phyloP scores from a whole-genome alignment of 441 rosid species.

The Jatropha podagrica region DNA sequence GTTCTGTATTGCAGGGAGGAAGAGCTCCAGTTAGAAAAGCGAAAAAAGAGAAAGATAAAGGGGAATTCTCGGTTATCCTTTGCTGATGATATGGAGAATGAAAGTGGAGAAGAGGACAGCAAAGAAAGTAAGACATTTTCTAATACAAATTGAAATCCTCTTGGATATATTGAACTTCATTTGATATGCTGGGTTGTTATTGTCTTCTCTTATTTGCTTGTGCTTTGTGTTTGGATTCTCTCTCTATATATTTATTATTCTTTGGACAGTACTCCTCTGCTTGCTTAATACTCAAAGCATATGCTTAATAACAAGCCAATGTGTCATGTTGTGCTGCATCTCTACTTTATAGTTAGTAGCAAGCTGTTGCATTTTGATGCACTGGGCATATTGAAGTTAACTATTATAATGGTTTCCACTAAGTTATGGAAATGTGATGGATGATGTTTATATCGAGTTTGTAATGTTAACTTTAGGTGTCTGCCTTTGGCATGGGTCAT shows the following conservation, averaged over 20 bases:
- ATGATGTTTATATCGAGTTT: neutral
- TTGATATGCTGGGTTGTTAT: neutral
- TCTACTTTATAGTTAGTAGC: neutral
- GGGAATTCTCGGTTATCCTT: conserved; percentile 79
- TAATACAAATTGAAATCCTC: neutral
- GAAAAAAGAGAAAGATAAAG: conserved; percentile 81
- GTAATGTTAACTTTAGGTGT: neutral
- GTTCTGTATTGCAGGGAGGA: conserved; percentile 61
- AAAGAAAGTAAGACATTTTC: conserved; percentile 46
- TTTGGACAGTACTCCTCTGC: neutral
- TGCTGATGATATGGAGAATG: conserved; percentile 78
- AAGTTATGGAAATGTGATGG: neutral
- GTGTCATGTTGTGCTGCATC: neutral
- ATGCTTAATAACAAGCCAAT: neutral
- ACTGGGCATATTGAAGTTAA: neutral
- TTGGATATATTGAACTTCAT: neutral
- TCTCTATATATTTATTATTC: too few species aligned
- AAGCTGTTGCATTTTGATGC: neutral
- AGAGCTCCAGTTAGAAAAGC: conserved; percentile 79
- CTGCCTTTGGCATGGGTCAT: neutral
- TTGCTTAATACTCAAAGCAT: neutral
- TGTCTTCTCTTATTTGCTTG: neutral
- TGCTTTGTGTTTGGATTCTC: neutral
- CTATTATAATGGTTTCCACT: neutral
- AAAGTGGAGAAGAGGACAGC: conserved; percentile 69